Conservation (phyloP, 2,329 filamentous ascomycete genomes). For the Xylaria sp. region DNA sequence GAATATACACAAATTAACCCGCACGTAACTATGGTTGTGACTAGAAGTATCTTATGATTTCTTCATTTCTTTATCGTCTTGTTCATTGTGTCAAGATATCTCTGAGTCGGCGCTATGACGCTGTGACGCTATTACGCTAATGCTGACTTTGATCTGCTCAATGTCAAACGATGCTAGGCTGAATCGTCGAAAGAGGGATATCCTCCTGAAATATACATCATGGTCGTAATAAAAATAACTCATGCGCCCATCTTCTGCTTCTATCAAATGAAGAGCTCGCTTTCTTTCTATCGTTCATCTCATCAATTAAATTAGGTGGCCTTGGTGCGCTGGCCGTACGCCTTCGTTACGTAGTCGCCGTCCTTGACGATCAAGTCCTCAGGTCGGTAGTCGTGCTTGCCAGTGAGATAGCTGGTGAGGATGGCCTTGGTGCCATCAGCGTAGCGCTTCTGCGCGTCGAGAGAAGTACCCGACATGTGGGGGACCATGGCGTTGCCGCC, state of each 20-base stretch:
- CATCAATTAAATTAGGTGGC: slow-evolving; percentile 25
- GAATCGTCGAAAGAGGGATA: slow-evolving; percentile 9
- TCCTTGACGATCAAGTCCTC: slow-evolving; percentile 91
- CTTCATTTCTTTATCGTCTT: slow-evolving; percentile 6
- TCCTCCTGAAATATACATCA: slow-evolving; percentile 23
- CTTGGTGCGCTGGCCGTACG: slow-evolving; percentile 81
- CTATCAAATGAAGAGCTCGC: slow-evolving; percentile 8
- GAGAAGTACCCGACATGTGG: slow-evolving; percentile 98
- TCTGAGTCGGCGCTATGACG: slow-evolving; percentile 18
- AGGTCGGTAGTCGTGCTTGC: slow-evolving; percentile 85
- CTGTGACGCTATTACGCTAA: slow-evolving; percentile 17
- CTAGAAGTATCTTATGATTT: not conserved
- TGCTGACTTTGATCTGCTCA: not conserved
- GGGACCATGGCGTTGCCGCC: slow-evolving; percentile 99
- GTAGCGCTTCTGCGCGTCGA: slow-evolving; percentile 96
- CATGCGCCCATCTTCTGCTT: not conserved
- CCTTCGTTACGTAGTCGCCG: slow-evolving; percentile 95
- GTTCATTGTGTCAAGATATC: slow-evolving; percentile 25
- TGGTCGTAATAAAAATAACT: slow-evolving; percentile 6
- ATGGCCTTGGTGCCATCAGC: slow-evolving; percentile 90
- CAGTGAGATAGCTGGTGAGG: slow-evolving; percentile 88
- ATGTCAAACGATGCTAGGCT: not conserved
- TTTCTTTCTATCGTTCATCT: not conserved
- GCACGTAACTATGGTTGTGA: not conserved
- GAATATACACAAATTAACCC: not conserved